Evolutionary conservation across 73 alveolate genomes (phyloP).

Genomic region (Paramecium caudatum): DNA sequence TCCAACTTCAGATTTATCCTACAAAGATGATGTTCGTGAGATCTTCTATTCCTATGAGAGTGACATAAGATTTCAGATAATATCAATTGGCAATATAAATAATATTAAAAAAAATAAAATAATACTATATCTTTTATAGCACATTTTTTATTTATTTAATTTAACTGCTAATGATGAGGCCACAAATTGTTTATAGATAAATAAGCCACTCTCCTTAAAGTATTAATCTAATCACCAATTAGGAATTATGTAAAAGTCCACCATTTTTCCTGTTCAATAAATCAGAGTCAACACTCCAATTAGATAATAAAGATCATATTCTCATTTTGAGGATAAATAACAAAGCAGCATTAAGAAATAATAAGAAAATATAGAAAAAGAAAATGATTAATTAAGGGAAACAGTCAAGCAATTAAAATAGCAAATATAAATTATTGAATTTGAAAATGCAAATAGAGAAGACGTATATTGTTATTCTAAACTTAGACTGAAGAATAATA

Average conservation of each 20-base stretch:
- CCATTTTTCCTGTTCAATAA: slow-evolving; percentile 34
- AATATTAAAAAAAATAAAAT: neutral
- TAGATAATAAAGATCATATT: slow-evolving; percentile 49
- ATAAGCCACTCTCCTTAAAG: slow-evolving; percentile 61
- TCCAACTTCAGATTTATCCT: neutral
- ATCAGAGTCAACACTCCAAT: slow-evolving; percentile 12
- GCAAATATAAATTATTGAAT: neutral
- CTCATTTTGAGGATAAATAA: slow-evolving; percentile 7
- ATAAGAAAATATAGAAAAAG: slow-evolving; percentile 9
- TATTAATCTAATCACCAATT: neutral
- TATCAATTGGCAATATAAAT: slow-evolving; percentile 9
- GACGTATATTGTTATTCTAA: slow-evolving; percentile 2
- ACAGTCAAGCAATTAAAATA: neutral
- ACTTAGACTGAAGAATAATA: slow-evolving; percentile 59
- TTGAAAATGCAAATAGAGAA: neutral
- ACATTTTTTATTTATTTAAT: too few species aligned
- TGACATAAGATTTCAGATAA: neutral
- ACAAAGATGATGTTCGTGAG: slow-evolving; percentile 17
- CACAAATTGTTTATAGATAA: slow-evolving; percentile 57
- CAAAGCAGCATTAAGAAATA: slow-evolving; percentile 39
- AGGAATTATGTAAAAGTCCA: neutral
- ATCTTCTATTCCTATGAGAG: neutral
- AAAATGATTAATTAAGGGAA: slow-evolving; percentile 35
- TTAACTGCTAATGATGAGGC: slow-evolving; percentile 61
- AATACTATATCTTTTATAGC: slow-evolving; percentile 25